Evolutionary conservation across 78 protist genomes (phyloP).

Genomic region (Dictyostelium brefeldianum): DNA sequence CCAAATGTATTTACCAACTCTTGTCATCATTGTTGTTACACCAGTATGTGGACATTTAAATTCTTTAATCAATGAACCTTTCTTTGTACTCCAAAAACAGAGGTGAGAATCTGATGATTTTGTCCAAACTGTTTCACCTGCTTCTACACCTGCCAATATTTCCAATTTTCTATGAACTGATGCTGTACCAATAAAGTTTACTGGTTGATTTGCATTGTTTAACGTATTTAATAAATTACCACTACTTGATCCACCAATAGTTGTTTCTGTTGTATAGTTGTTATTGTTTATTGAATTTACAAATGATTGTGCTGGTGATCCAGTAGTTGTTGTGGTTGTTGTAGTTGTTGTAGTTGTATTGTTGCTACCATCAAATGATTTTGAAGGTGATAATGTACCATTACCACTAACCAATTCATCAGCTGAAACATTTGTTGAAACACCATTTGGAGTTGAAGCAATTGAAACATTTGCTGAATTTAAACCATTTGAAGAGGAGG

Average conservation of each 20-base stretch:
- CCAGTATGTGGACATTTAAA: conserved; percentile 47
- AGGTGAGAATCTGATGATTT: conserved; percentile 40
- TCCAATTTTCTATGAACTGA: conserved; percentile 58
- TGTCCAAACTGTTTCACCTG: conserved; percentile 78
- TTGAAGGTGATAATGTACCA: neutral
- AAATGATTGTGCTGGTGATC: neutral
- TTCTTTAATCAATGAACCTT: conserved; percentile 46
- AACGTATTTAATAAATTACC: conserved; percentile 4
- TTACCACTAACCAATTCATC: neutral
- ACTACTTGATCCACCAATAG: neutral
- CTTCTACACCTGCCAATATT: conserved; percentile 58
- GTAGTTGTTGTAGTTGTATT: neutral
- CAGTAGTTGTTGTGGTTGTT: conserved; percentile 7
- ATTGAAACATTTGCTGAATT: neutral
- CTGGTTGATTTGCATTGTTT: conserved; percentile 25
- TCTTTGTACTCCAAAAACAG: conserved; percentile 73
- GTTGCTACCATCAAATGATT: conserved; percentile 8
- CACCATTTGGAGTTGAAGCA: neutral
- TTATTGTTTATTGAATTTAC: neutral
- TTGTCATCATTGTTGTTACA: conserved; percentile 24
- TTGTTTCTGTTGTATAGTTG: neutral
- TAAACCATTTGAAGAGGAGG: neutral
- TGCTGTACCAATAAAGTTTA: conserved; percentile 36
- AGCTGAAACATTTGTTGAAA: neutral
- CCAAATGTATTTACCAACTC: conserved; percentile 59